Evolutionary conservation across 495 filamentous ascomycete species (phyloP), one percentile per base, ranked within the genome.

Genomic region (Daldinia vernicosa): DNA sequence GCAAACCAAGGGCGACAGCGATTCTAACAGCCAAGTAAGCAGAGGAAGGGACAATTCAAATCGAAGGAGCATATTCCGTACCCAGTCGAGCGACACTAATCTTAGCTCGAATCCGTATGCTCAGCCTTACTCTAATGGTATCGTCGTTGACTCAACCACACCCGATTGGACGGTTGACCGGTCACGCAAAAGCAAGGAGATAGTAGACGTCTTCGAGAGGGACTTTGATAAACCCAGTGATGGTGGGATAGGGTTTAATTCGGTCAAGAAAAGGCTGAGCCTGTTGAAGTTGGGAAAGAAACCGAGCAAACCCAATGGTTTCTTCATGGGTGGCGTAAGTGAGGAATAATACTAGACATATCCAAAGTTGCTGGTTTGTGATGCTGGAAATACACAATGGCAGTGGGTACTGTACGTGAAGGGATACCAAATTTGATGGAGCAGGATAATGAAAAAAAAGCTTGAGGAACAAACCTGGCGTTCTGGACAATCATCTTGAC

Each of bases 261-360:
- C 87, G 65, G 85, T 93, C 59, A 87, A 87, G 79, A 93, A 91
- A 79, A 77, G 92, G 72, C 79, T 94, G 56, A 93, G 91, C 70
- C 74, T 89, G 53, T 69, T 95, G 69, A 87, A 87, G 62, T 75
- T 93, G 66, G 88, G 89, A 40, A 89, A 88, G 79, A 91, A 92
- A 82, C 80, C 76, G 28, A 89, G 87, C 74, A 88, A 85, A 76
- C 79, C 75, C 17, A 83, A 76, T 64, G 85, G 81, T 55, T 71
- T 73, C 45, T 61, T 78, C 59, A 86, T 85, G 81, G 80, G 73
- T 60, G 83, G 81, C 65, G 78, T 84, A 51, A 79, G 76, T 47
- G 85, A 87, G 77, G 81, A 84, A 67, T 75, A 74, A 57, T 68
- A 68, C 50, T 52, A 68, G 30, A 53, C 27, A 51, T 35, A 37